Conservation (phyloP, 257 asterid species). For the Solanum tacnaense region DNA sequence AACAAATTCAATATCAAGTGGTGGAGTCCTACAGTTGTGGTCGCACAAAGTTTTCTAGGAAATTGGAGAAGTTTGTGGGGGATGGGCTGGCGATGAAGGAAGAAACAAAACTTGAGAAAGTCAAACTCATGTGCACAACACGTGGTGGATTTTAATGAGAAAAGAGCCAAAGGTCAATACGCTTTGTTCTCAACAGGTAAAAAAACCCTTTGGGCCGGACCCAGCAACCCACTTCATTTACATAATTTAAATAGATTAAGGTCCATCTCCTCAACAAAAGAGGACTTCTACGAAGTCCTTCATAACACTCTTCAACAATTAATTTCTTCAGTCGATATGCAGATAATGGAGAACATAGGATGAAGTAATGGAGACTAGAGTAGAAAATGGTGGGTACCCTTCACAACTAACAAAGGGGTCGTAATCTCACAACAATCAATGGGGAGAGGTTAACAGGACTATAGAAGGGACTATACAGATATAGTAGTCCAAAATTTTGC, state of each 20-base stretch:
- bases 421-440: not conserved
- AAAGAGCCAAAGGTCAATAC: not conserved
- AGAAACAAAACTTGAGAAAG: not conserved
- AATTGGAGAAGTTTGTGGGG: not conserved
- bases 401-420: not conserved
- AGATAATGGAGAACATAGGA: not conserved
- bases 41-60: not conserved
- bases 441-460: not conserved
- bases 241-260: not conserved
- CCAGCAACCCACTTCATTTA: not conserved
- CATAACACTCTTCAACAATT: not conserved
- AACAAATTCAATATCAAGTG: not conserved
- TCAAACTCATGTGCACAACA: not conserved
- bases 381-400: not conserved
- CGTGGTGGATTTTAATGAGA: not conserved
- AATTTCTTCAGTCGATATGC: not conserved
- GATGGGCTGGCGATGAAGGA: not conserved
- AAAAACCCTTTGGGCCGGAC: not conserved
- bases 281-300: not conserved
- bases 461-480: not conserved
- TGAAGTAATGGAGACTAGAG: not conserved
- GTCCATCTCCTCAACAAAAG: not conserved
- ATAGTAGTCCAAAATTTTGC: not conserved
- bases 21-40: not conserved
- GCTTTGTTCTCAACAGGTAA: not conserved